phyloP scores from a whole-genome alignment of 2,329 filamentous ascomycete genomes.

The Malbranchea zuffiana region DNA sequence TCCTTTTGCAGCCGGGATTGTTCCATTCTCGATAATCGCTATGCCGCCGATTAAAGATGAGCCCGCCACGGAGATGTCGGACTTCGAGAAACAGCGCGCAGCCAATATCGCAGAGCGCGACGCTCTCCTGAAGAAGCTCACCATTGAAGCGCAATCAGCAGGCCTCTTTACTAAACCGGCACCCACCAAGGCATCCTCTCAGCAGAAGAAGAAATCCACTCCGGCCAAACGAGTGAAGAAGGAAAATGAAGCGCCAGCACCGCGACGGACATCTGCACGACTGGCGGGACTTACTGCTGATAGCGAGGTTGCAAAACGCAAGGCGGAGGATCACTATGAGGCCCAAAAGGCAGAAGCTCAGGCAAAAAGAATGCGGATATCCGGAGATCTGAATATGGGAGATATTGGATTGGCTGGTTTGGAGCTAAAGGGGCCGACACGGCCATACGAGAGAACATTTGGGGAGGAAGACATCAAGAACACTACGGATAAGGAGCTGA shows the following conservation, averaged over 20 bases:
- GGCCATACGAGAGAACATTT: slow-evolving; percentile 76
- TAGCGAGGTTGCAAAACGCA: slow-evolving; percentile 56
- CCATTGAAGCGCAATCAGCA: slow-evolving; percentile 54
- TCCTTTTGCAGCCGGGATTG: too few relatives aligned
- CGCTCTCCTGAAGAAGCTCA: slow-evolving; percentile 67
- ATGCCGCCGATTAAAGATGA: slow-evolving; percentile 6
- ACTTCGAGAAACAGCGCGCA: slow-evolving; percentile 73
- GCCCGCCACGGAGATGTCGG: slow-evolving; percentile 49
- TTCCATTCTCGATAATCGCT: background rate
- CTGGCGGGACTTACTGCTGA: slow-evolving; percentile 54
- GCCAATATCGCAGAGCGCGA: slow-evolving; percentile 84
- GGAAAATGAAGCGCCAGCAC: slow-evolving; percentile 44
- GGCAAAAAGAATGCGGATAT: slow-evolving; percentile 54
- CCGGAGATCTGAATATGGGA: slow-evolving; percentile 57
- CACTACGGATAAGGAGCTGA: slow-evolving; percentile 65
- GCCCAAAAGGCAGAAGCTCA: slow-evolving; percentile 47
- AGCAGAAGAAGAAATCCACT: slow-evolving; percentile 38
- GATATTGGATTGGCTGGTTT: slow-evolving; percentile 60
- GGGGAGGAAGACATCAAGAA: slow-evolving; percentile 70
- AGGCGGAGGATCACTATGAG: slow-evolving; percentile 54
- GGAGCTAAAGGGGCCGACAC: slow-evolving; percentile 53
- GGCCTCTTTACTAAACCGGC: slow-evolving; percentile 51
- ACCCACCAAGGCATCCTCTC: slow-evolving; percentile 37
- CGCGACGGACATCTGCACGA: slow-evolving; percentile 51
- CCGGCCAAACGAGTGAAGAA: slow-evolving; percentile 52